Base-by-base conservation (phyloP, 1,139 yeast genomes). In the Yamadazyma songkhlaensis region DNA sequence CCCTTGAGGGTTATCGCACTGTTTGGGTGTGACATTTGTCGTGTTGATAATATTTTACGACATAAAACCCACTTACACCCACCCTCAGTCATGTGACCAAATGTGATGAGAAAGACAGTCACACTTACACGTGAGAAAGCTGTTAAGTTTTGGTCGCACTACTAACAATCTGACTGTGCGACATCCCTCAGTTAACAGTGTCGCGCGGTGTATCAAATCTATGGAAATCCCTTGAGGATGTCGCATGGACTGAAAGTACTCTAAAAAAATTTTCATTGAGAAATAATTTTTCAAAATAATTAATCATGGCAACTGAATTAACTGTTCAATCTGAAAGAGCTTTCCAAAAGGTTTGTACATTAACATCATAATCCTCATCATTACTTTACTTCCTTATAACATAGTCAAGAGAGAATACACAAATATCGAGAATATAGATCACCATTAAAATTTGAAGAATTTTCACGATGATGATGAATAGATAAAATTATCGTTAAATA, bases 261-360 rank as follows among this genome's bases (percentile, higher is more conserved):
- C 10, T 31, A 20, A 48, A 48, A 47, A 48, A 47, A 43, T 47
- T 46, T 43, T 46, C 49, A 45, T 40, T 43, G 35, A 38, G 35
- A 37, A 26, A 20, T 33, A 28, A 33, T 27, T 33, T 33, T 33
- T 33, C 31, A 26, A 26, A 32, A 26, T 26, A 20, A 20, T 23
- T 34, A 58, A 69, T 78, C 79, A 92, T 92, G 97, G 95, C 97
- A 74, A 86, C 97, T 76, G 99, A 92, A 85, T 89, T 92, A 81
- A 89, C 96, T 74, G 99, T 94, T 79, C 99, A 92, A 85, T 86
- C 97, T 72, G 98, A 94, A 84, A 92, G 96, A 81, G 98, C 98
- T 87, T 92, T 84, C 96, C 98, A 92, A 85, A 94, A 92, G 95
- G 95, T 86, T 80, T 71, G 94, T 76, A 60, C 22, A 23, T 28